phyloP scores from a whole-genome alignment of 2,329 filamentous ascomycete species.

The Pseudodiploospora longispora region DNA sequence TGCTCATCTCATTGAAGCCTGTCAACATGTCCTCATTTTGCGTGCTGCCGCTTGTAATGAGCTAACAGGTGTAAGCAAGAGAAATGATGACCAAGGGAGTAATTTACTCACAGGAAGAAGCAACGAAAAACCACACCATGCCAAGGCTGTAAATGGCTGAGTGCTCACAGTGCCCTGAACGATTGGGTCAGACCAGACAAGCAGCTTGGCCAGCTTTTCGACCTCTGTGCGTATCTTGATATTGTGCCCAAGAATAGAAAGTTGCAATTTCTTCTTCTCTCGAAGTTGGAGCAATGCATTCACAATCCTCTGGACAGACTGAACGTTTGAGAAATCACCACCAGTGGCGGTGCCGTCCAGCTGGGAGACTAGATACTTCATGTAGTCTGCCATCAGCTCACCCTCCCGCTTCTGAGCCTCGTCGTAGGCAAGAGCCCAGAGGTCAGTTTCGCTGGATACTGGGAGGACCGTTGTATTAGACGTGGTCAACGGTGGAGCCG shows the following conservation, averaged over 20 bases:
- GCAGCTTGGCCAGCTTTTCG: conserved; percentile 13
- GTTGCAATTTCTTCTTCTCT: conserved; percentile 12
- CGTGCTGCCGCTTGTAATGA: conserved; percentile 8
- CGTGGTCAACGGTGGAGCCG: no score
- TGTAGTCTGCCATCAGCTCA: no score
- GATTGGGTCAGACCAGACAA: conserved; percentile 14
- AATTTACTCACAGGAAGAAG: conserved; percentile 11
- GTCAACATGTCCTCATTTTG: conserved; percentile 12
- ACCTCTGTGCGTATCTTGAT: conserved; percentile 13
- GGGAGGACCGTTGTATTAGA: no score
- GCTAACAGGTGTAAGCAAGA: not conserved
- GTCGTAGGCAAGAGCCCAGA: no score
- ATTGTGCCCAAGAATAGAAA: conserved; percentile 11
- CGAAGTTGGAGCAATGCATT: not conserved
- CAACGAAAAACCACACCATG: conserved; percentile 15
- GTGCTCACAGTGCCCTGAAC: conserved; percentile 12
- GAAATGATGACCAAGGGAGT: not conserved
- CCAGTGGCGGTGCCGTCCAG: no score
- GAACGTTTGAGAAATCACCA: no score
- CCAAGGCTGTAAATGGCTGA: conserved; percentile 15
- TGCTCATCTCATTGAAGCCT: conserved; percentile 11
- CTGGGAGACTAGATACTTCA: no score
- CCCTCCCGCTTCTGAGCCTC: no score
- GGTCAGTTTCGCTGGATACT: no score
- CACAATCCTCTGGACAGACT: no score